Percentiles rank a stretch among this genome's conserved stretches.
Evolutionary conservation across 2,329 filamentous ascomycete species (phyloP).

Genomic region (Aspergillus quadricinctus): DNA sequence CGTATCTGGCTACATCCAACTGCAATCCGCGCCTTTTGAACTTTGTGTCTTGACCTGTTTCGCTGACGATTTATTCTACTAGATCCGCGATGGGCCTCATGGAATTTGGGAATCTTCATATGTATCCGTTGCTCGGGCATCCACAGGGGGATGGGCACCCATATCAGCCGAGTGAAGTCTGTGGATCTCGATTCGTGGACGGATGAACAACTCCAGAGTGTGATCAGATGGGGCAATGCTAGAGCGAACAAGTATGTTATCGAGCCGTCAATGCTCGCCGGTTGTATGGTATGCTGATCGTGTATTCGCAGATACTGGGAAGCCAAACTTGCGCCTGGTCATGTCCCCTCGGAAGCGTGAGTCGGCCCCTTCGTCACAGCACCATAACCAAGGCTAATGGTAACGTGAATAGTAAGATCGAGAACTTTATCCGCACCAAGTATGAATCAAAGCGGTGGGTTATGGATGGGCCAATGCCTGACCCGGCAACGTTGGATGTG

Average conservation of each 20-base stretch:
- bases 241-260: slow-evolving; percentile 78
- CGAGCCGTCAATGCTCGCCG: slow-evolving; percentile 4
- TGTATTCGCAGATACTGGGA: slow-evolving; percentile 69
- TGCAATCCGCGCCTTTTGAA: neutral
- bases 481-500: slow-evolving; percentile 83
- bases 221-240: slow-evolving; percentile 91
- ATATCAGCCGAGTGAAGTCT: slow-evolving; percentile 96
- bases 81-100: slow-evolving; percentile 98
- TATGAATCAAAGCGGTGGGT: slow-evolving; percentile 98
- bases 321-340: slow-evolving; percentile 82
- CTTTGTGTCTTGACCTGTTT: neutral
- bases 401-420: slow-evolving; percentile 65
- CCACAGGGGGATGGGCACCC: slow-evolving; percentile 96
- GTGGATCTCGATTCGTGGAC: slow-evolving; percentile 98
- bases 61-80: slow-evolving; percentile 17
- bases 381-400: slow-evolving; percentile 9
- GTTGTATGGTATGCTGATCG: slow-evolving; percentile 7
- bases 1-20: neutral
- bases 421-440: slow-evolving; percentile 99
- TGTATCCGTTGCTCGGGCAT: slow-evolving; percentile 99
- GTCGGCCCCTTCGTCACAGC: slow-evolving; percentile 18
- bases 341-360: slow-evolving; percentile 83
- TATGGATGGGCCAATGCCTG: slow-evolving; percentile 95
- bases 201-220: slow-evolving; percentile 91
- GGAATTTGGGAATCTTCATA: slow-evolving; percentile 95